Percentiles rank a stretch among this genome's conserved stretches.
Conservation (phyloP, 2,329 filamentous ascomycete species). For the Aspergillus puulaauensis region DNA sequence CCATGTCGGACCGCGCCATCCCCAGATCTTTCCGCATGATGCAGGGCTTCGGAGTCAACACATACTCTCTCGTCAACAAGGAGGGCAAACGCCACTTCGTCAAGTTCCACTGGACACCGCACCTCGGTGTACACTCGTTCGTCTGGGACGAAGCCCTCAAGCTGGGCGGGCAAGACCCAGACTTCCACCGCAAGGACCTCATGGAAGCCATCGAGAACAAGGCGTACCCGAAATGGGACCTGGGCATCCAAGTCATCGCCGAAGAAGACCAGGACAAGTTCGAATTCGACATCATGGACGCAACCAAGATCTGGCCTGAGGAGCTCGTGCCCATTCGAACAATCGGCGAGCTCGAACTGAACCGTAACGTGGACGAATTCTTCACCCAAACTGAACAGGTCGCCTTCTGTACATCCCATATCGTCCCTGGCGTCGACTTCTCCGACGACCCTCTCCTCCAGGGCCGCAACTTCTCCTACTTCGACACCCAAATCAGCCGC, state of each 20-base stretch:
- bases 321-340: constrained; percentile 72
- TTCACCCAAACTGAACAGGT: constrained; percentile 81
- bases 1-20: constrained; percentile 38
- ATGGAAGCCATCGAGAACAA: constrained; percentile 71
- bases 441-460: constrained; percentile 74
- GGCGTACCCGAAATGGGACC: constrained; percentile 73
- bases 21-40: constrained; percentile 38
- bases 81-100: constrained; percentile 35
- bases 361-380: constrained; percentile 77
- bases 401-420: constrained; percentile 77
- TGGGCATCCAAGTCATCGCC: constrained; percentile 75
- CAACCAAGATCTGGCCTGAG: constrained; percentile 84
- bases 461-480: constrained; percentile 67
- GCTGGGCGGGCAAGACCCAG: constrained; percentile 70
- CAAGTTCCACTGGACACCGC: constrained; percentile 36
- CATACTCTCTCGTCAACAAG: constrained; percentile 33
- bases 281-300: constrained; percentile 81
- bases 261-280: constrained; percentile 73
- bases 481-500: constrained; percentile 59
- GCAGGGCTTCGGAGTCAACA: constrained; percentile 39
- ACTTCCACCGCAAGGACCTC: constrained; percentile 79
- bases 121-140: constrained; percentile 35
- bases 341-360: constrained; percentile 76
- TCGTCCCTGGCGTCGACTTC: constrained; percentile 76
- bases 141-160: constrained; percentile 70